A percentile compares a stretch with the other conserved stretches of the same genome.
Conservation (phyloP, 1,139 yeast genomes). For the Wickerhamiella infanticola region DNA sequence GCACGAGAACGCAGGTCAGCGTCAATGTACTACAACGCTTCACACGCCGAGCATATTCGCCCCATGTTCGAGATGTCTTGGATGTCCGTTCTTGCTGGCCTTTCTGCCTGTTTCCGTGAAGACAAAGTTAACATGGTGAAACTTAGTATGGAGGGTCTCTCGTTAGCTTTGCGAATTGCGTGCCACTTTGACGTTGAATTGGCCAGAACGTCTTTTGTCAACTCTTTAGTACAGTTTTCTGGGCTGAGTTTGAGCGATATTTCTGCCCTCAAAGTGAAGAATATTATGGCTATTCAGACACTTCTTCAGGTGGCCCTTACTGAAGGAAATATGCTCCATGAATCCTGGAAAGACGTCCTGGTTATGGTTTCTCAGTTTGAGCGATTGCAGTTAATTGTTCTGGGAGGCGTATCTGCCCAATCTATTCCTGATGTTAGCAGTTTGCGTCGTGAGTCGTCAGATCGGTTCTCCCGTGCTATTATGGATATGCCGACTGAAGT, state of each 20-base stretch:
- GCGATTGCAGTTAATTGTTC: conserved; percentile 67
- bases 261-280: conserved; percentile 64
- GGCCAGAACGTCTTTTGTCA: conserved; percentile 77
- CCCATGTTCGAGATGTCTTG: conserved; percentile 89
- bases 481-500: conserved; percentile 27
- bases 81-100: conserved; percentile 93
- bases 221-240: conserved; percentile 79
- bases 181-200: conserved; percentile 72
- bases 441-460: conserved; percentile 20
- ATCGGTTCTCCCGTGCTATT: conserved; percentile 27
- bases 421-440: conserved; percentile 50
- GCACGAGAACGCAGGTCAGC: conserved; percentile 28
- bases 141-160: conserved; percentile 70
- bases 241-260: conserved; percentile 47
- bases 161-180: conserved; percentile 65
- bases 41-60: conserved; percentile 78
- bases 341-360: conserved; percentile 75
- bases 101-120: conserved; percentile 86
- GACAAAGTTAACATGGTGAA: conserved; percentile 65
- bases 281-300: conserved; percentile 63
- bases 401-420: conserved; percentile 69
- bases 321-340: conserved; percentile 57
- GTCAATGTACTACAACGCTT: conserved; percentile 38
- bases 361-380: conserved; percentile 81
- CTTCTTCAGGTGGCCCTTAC: conserved; percentile 62